These are phyloP conservation scores for Powellomyces hirtus DNA, from an alignment of 192 early-diverging fungal species.

Conservation along the genomic window DNA sequence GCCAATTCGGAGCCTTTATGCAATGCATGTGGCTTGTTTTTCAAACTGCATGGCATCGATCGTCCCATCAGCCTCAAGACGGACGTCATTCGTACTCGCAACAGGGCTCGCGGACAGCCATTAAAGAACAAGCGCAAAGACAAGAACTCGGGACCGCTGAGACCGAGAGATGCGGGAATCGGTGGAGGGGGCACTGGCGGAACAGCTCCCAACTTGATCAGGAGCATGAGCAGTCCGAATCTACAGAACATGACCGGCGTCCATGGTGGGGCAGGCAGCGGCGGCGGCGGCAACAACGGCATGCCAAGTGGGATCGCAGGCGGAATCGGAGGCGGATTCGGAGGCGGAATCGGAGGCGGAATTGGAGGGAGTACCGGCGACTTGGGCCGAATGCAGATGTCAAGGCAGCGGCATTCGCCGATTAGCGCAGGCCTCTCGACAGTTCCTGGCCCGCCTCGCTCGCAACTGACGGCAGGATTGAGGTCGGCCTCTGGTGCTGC, in stretches of 20 bases:
- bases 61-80: conserved; percentile 89
- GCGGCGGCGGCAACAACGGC: conserved; percentile 8
- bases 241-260: neutral
- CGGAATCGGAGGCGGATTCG: neutral
- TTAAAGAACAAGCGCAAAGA: neutral
- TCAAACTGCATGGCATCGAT: conserved; percentile 88
- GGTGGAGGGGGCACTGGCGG: neutral
- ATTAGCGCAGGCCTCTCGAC: neutral
- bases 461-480: neutral
- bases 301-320: neutral
- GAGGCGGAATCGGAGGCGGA: neutral
- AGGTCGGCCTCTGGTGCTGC: neutral
- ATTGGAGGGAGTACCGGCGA: neutral
- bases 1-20: conserved; percentile 86
- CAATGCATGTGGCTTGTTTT: conserved; percentile 95
- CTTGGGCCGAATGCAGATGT: neutral
- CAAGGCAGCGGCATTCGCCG: neutral
- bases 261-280: neutral
- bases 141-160: neutral
- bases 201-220: conserved; percentile 17
- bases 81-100: conserved; percentile 88
- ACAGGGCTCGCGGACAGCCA: conserved; percentile 56
- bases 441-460: conserved; percentile 3
- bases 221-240: conserved; percentile 32
- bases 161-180: neutral